phyloP scores from a whole-genome alignment of 257 asterid species.

The Solanum chmielewskii region DNA sequence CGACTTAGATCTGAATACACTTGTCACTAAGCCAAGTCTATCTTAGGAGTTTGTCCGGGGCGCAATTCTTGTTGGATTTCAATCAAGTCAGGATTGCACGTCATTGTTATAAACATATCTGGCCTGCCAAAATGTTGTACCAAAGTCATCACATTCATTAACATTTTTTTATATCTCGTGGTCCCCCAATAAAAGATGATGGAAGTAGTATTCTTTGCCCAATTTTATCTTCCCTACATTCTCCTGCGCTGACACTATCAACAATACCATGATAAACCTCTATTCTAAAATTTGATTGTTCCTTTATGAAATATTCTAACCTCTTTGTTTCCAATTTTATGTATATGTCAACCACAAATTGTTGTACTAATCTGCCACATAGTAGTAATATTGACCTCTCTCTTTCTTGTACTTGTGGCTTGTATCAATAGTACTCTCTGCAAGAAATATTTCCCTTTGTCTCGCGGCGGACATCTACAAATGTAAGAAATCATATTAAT shows the following conservation, averaged over 20 bases:
- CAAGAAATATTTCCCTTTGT: too few relatives aligned
- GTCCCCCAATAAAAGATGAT: too few relatives aligned
- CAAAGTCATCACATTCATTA: too few relatives aligned
- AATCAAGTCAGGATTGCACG: background rate
- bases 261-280: background rate
- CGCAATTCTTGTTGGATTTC: background rate
- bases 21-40: background rate
- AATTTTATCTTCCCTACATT: background rate
- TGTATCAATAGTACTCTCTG: background rate
- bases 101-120: too few relatives aligned
- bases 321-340: background rate
- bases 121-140: too few relatives aligned
- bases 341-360: background rate
- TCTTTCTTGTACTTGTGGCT: too few relatives aligned
- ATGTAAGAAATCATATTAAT: background rate
- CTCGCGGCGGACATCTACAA: background rate
- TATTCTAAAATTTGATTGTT: too few relatives aligned
- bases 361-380: background rate
- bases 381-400: background rate
- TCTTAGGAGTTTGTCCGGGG: background rate
- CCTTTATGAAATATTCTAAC: background rate
- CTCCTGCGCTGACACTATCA: background rate
- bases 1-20: background rate
- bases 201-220: background rate
- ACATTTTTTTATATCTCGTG: too few relatives aligned